Evolutionary conservation across 129 eudicot species (phyloP).

Genomic region (Deinandra increscens): DNA sequence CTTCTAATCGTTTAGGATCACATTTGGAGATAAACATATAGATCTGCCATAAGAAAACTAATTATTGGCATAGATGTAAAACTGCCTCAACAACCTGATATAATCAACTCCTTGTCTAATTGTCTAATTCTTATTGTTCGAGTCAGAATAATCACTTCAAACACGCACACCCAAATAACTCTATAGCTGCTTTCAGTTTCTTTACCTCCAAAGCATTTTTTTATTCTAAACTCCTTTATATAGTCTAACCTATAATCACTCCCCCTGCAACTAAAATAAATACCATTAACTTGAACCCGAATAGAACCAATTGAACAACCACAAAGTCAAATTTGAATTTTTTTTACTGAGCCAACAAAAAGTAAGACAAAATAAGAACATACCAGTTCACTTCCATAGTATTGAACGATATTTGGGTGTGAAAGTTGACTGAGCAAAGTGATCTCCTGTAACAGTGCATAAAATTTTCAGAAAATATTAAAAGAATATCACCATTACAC

Average conservation of each 20-base stretch:
- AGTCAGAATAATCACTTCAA: background rate
- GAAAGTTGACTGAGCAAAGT: slow-evolving; percentile 74
- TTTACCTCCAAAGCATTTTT: too few relatives aligned
- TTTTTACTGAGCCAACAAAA: background rate
- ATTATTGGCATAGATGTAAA: background rate
- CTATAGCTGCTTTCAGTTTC: background rate
- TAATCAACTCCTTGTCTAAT: background rate
- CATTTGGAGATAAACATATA: background rate
- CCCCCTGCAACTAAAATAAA: background rate
- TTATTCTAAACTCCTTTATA: background rate
- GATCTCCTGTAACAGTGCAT: slow-evolving; percentile 63
- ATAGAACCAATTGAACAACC: background rate
- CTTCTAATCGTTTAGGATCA: background rate
- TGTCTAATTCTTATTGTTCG: background rate
- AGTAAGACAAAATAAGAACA: background rate
- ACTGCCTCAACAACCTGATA: background rate
- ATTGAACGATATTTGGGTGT: slow-evolving; percentile 87
- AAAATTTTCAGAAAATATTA: slow-evolving; percentile 18
- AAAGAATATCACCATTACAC: background rate
- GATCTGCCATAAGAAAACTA: background rate
- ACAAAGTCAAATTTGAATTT: slow-evolving; percentile 4
- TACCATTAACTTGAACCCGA: background rate
- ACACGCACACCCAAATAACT: background rate
- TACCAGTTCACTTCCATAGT: slow-evolving; percentile 95
- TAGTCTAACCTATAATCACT: background rate